These are phyloP conservation scores for Yamadazyma buinensis DNA, from an alignment of 1,139 yeast genomes.

Conservation along the genomic window DNA sequence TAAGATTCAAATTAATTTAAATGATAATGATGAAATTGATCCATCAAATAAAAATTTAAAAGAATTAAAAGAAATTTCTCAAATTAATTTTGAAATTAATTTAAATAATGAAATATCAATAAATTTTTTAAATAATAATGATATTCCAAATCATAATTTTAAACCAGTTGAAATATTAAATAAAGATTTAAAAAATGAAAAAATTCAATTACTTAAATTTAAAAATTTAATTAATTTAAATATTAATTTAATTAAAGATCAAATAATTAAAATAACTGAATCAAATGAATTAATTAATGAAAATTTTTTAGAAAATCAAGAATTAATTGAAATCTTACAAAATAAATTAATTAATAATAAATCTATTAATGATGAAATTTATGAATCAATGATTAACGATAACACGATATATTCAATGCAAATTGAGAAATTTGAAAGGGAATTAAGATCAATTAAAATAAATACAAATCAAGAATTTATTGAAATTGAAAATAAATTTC, in stretches of 20 bases:
- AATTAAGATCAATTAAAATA: conserved; percentile 50
- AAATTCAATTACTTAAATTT: conserved; percentile 38
- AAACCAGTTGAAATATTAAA: conserved; percentile 29
- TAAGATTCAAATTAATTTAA: conserved; percentile 30
- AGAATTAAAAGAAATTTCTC: neutral
- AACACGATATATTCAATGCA: conserved; percentile 56
- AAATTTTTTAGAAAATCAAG: conserved; percentile 52
- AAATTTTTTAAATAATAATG: conserved; percentile 2
- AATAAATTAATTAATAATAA: conserved; percentile 52
- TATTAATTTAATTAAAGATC: conserved; percentile 56
- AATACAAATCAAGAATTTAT: conserved; percentile 52
- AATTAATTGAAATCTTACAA: conserved; percentile 56
- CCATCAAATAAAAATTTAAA: conserved; percentile 8
- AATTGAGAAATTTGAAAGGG: conserved; percentile 63
- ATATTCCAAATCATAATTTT: conserved; percentile 18
- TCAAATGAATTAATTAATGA: conserved; percentile 55
- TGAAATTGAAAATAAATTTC: conserved; percentile 54
- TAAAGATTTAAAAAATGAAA: conserved; percentile 36
- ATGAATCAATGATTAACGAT: conserved; percentile 54
- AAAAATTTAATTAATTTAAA: conserved; percentile 46
- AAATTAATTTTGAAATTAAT: conserved; percentile 23
- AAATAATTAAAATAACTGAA: conserved; percentile 56
- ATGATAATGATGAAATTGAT: neutral
- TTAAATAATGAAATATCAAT: conserved; percentile 20
- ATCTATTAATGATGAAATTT: conserved; percentile 53